Conservation (phyloP, 2,329 filamentous ascomycete genomes). For the Cadophora gregata region DNA sequence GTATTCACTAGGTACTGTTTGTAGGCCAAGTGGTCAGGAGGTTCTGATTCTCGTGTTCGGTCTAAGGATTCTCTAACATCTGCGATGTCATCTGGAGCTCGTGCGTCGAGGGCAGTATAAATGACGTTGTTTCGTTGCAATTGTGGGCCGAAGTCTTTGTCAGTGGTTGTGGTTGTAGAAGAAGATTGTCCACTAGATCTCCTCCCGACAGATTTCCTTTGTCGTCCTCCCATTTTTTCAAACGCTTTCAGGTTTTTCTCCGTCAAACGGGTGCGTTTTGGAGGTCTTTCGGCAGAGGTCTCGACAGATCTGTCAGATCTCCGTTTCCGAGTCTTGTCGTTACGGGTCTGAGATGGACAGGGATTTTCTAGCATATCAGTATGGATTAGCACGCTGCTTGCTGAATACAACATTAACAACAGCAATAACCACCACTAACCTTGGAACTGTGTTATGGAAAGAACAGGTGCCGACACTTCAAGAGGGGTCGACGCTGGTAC, state of each 20-base stretch:
- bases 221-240: constrained; percentile 28
- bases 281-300: constrained; percentile 27
- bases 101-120: constrained; percentile 21
- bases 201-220: constrained; percentile 25
- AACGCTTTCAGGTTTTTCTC: constrained; percentile 31
- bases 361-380: constrained; percentile 30
- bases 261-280: constrained; percentile 31
- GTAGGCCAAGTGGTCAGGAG: constrained; percentile 18
- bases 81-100: constrained; percentile 22
- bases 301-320: constrained; percentile 30
- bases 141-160: constrained; percentile 26
- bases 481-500: constrained; percentile 30
- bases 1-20: constrained; percentile 21
- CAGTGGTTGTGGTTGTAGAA: constrained; percentile 22
- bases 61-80: constrained; percentile 23
- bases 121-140: constrained; percentile 26
- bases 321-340: constrained; percentile 29
- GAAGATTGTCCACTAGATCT: constrained; percentile 25
- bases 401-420: constrained; percentile 28
- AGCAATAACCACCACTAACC: constrained; percentile 28
- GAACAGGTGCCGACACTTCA: constrained; percentile 26
- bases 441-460: constrained; percentile 31
- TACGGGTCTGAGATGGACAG: constrained; percentile 26
- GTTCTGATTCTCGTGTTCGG: constrained; percentile 21
- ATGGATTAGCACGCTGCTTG: constrained; percentile 32